Evolutionary conservation across 306 rosid genomes (phyloP).

Genomic region (Canavalia ensiformis): DNA sequence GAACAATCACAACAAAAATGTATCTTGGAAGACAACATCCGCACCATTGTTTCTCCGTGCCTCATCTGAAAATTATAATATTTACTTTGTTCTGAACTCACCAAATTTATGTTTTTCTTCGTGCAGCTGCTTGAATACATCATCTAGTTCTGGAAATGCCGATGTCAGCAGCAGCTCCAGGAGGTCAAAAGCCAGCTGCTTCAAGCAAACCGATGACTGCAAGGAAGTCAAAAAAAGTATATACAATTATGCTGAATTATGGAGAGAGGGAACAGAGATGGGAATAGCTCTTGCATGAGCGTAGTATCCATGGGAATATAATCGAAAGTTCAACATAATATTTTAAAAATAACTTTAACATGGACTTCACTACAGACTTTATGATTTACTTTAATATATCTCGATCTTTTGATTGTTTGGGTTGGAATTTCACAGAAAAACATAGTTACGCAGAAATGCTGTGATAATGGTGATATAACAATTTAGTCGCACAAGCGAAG

Average conservation of each 20-base stretch:
- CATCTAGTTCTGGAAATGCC: constrained; percentile 84
- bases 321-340: neutral
- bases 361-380: neutral
- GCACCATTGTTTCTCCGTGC: neutral
- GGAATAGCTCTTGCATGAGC: neutral
- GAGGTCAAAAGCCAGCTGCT: constrained; percentile 87
- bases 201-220: constrained; percentile 92
- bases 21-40: constrained; percentile 17
- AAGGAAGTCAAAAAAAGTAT: constrained; percentile 34
- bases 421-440: constrained; percentile 9
- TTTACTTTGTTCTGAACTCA: constrained; percentile 56
- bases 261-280: neutral
- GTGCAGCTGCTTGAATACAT: constrained; percentile 75
- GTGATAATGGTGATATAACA: constrained; percentile 2
- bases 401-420: neutral
- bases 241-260: constrained; percentile 12
- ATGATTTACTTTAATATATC: neutral
- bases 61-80: constrained; percentile 34
- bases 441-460: constrained; percentile 25
- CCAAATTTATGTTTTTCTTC: constrained; percentile 84
- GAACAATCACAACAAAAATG: constrained; percentile 14
- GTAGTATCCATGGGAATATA: neutral
- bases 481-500: neutral
- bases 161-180: constrained; percentile 78
- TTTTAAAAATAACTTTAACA: neutral